Evolutionary conservation across 805 yeast genomes (phyloP), one percentile per base, ranked within the genome.

Genomic region (Candida khao-thaluensis): DNA sequence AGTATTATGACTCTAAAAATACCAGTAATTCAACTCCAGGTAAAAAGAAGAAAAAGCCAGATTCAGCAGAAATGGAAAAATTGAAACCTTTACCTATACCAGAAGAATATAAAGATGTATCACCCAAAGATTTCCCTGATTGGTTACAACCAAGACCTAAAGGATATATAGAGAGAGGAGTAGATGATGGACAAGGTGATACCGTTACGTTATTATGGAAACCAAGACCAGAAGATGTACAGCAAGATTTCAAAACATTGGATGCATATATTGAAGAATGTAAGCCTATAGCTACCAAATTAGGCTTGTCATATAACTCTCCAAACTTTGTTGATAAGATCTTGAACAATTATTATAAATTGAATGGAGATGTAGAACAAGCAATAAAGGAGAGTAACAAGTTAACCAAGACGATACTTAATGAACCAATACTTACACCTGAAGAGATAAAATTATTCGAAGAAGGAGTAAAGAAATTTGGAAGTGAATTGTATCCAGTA

Each of bases 121-220:
- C 64, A 14, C 69, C 72, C 0, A 64, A 62, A 34, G 79, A 78
- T 0, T 77, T 68, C 40, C 90, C 90, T 0, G 73, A 72, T 0
- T 87, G 95, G 95, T 62, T 86, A 21, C 90, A 83, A 54, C 84
- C 82, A 3, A 66, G 82, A 43, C 95, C 95, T 0, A 69, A 71
- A 36, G 95, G 95, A 0, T 88, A 86, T 57, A 64, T 85, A 5
- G 95, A 88, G 52, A 72, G 98, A 51, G 97, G 97, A 1, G 79
- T 76, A 3, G 85, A 81, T 51, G 79, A 74, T 15, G 72, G 72
- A 1, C 60, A 52, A 15, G 72, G 66, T 0, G 55, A 66, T n/a
- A 79, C 88, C 0, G 66, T 72, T 16, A 74, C 80, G 0, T 59
- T 87, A 5, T 59, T 82, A 51, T 93, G 96, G 95, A 74, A 71